phyloP scores from a whole-genome alignment of 2,329 filamentous ascomycete genomes.

The Fusarium ambrosium region DNA sequence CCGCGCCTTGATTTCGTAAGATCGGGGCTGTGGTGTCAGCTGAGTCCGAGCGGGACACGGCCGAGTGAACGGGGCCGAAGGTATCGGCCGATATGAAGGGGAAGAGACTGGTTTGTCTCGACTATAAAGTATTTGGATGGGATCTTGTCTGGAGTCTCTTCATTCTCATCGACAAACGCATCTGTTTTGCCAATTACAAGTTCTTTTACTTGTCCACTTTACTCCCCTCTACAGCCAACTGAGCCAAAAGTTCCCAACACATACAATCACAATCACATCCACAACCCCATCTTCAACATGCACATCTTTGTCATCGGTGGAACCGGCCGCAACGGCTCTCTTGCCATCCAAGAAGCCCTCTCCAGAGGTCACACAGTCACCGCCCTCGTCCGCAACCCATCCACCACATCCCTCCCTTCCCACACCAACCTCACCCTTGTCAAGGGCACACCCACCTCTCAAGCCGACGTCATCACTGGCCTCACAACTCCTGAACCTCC shows the following conservation, averaged over 20 bases:
- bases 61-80: not conserved
- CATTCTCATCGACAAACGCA: too few species aligned
- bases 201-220: too few species aligned
- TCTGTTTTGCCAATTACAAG: too few species aligned
- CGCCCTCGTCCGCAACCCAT: slow-evolving; percentile 16
- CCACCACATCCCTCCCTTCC: not conserved
- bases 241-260: too few species aligned
- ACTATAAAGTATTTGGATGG: slow-evolving; percentile 23
- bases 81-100: slow-evolving; percentile 11
- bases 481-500: slow-evolving; percentile 2
- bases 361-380: slow-evolving; percentile 24
- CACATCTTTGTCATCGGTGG: slow-evolving; percentile 33
- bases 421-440: slow-evolving; percentile 21
- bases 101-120: fast-evolving
- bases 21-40: not conserved
- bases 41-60: not conserved
- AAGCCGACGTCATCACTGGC: slow-evolving; percentile 7
- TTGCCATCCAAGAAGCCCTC: slow-evolving; percentile 23
- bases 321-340: slow-evolving; percentile 34
- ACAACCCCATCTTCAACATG: slow-evolving; percentile 11
- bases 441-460: slow-evolving; percentile 22
- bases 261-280: too few species aligned
- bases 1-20: slow-evolving; percentile 14
- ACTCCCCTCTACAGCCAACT: too few species aligned
- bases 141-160: too few species aligned